A percentile compares a stretch with the other conserved stretches of the same genome.
phyloP scores from a whole-genome alignment of 305 asterid genomes.

The Fraxinus ornus region DNA sequence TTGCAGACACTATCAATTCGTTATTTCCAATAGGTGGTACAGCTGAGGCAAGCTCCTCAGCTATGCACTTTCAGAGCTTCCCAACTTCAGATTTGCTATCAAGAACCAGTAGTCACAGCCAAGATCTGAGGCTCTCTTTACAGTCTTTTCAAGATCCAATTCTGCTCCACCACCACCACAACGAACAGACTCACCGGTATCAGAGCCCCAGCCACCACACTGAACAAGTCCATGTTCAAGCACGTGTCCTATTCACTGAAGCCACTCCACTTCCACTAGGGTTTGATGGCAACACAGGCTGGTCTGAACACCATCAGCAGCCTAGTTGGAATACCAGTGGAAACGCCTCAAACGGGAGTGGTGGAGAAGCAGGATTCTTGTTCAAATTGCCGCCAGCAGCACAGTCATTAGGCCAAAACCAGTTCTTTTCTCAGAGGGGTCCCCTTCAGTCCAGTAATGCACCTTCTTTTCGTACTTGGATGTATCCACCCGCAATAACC shows the following conservation, averaged over 20 bases:
- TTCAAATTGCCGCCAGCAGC: slow-evolving; percentile 56
- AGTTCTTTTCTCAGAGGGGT: slow-evolving; percentile 82
- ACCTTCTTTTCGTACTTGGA: slow-evolving; percentile 93
- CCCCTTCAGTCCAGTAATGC: slow-evolving; percentile 99
- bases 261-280: slow-evolving; percentile 35
- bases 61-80: slow-evolving; percentile 64
- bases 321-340: slow-evolving; percentile 55
- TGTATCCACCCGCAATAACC: slow-evolving; percentile 55
- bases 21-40: slow-evolving; percentile 74
- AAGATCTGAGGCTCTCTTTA: slow-evolving; percentile 76
- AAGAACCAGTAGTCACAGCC: slow-evolving; percentile 44
- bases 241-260: slow-evolving; percentile 37
- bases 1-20: slow-evolving; percentile 74
- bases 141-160: slow-evolving; percentile 82
- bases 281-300: slow-evolving; percentile 44
- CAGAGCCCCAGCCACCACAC: slow-evolving; percentile 38
- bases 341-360: slow-evolving; percentile 31
- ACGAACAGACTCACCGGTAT: slow-evolving; percentile 35
- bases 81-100: slow-evolving; percentile 46
- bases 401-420: slow-evolving; percentile 59
- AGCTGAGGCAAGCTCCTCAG: slow-evolving; percentile 52
- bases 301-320: slow-evolving; percentile 61
- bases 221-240: slow-evolving; percentile 25
- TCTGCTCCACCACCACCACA: slow-evolving; percentile 41
- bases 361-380: slow-evolving; percentile 46